Base-by-base conservation (phyloP, 352 stramenopile genomes). In the Phytophthora cryptogea region DNA sequence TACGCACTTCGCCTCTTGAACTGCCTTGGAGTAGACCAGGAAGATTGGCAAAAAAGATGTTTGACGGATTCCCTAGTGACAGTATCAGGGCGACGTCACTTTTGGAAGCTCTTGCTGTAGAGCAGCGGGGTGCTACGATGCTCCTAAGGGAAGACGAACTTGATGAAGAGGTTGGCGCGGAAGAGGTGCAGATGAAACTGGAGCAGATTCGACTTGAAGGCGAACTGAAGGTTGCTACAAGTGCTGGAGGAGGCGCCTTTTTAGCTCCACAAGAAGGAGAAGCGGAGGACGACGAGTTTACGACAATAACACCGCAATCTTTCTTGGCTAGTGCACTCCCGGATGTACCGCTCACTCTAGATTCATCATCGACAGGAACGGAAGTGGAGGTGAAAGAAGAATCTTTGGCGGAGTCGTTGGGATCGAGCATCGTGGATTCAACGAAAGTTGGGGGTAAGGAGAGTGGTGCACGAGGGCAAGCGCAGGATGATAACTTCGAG, bases 71-170 rank as follows among this genome's bases (percentile, higher is more conserved):
- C 50, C 70, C 77, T 7, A 59, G 16, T 14, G 50, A 49, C 1
- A 56, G 54, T 16, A 26, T 77, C 10, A 79, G 68, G 6, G 0
- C 52, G 5, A 61, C 58, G 6, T 86, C 76, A 16, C 59, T 86
- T 16, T 64, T 86, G 16, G 76, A 81, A 49, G 66, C 76, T 17
- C 41, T 86, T 17, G 60, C 61, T 30, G 50, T 58, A n/a, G 45
- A 41, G n/a, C 72, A 70, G 40, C 20, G 50, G 39, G 33, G 27
- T 6, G 14, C 32, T 9, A 33, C 27, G 14, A 60, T 61, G 32
- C 30, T 63, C n/a, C 37, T 78, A 43, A 31, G 16, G 2, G 65
- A 77, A 45, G 58, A 68, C 10, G 59, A 66, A 9, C 59, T 74
- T 40, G 61, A 68, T 4, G 63, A 70, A 13, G 54, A 70, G 14